Conservation (phyloP, 805 yeast genomes). For the Teunomyces tritomae region DNA sequence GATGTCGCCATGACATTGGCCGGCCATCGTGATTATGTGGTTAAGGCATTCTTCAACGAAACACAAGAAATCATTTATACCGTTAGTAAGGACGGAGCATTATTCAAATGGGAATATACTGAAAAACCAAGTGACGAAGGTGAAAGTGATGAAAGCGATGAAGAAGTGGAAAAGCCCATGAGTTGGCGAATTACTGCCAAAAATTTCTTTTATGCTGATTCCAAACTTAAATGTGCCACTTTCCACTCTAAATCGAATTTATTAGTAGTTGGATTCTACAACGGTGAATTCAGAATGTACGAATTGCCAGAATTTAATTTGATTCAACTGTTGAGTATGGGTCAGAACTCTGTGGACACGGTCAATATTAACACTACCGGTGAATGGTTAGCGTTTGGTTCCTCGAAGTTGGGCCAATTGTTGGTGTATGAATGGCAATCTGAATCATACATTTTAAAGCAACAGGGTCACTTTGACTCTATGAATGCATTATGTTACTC, state of each 20-base stretch:
- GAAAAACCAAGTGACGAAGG: slow-evolving; percentile 50
- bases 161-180: slow-evolving; percentile 36
- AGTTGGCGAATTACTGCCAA: slow-evolving; percentile 84
- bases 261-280: slow-evolving; percentile 82
- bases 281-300: slow-evolving; percentile 88
- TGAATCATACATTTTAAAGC: slow-evolving; percentile 90
- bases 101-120: slow-evolving; percentile 87
- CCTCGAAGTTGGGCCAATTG: slow-evolving; percentile 85
- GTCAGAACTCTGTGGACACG: slow-evolving; percentile 83
- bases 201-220: slow-evolving; percentile 69
- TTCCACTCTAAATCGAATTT: slow-evolving; percentile 73
- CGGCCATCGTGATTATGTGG: slow-evolving; percentile 88
- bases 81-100: slow-evolving; percentile 90
- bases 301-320: slow-evolving; percentile 79
- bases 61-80: slow-evolving; percentile 90
- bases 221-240: slow-evolving; percentile 74
- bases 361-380: slow-evolving; percentile 80
- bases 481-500: slow-evolving; percentile 82
- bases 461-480: slow-evolving; percentile 95
- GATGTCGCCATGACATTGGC: slow-evolving; percentile 80
- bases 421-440: slow-evolving; percentile 99
- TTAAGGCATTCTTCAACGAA: slow-evolving; percentile 83
- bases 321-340: slow-evolving; percentile 87
- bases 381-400: slow-evolving; percentile 97
- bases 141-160: slow-evolving; percentile 36